Percentiles rank a stretch among this genome's conserved stretches.
Evolutionary conservation across 1,284 basidiomycete genomes (phyloP).

Genomic region (Moniliella sp.): DNA sequence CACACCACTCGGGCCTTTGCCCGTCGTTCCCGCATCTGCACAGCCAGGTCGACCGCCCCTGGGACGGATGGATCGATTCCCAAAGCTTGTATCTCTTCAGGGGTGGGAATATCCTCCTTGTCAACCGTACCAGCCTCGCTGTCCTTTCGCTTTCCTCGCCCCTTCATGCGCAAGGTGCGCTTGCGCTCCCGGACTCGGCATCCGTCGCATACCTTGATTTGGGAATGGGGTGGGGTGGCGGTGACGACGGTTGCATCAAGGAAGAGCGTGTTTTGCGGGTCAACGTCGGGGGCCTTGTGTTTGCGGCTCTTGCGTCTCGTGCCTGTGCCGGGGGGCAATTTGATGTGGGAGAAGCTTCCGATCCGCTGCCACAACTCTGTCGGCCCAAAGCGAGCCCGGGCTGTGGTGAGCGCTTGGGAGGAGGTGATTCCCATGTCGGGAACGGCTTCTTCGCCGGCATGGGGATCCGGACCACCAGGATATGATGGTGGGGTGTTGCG

Average conservation of each 20-base stretch:
- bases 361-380: conserved; percentile 31
- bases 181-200: conserved; percentile 46
- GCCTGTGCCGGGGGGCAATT: conserved; percentile 30
- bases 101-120: conserved; percentile 11
- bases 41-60: conserved; percentile 14
- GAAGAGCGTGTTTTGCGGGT: conserved; percentile 27
- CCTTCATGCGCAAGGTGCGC: conserved; percentile 25
- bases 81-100: conserved; percentile 22
- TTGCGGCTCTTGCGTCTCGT: conserved; percentile 47
- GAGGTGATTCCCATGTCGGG: too few species aligned
- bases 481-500: conserved; percentile 37
- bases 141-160: conserved; percentile 3
- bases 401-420: too few species aligned
- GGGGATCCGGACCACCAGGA: conserved; percentile 42
- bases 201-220: conserved; percentile 46
- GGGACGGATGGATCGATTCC: conserved; percentile 17
- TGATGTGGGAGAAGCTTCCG: conserved; percentile 28
- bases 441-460: too few species aligned
- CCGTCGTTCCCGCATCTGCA: conserved; percentile 19
- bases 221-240: conserved; percentile 53
- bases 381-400: too few species aligned
- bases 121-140: background rate
- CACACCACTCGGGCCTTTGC: conserved; percentile 29
- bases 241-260: conserved; percentile 27
- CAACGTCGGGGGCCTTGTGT: conserved; percentile 37